A percentile compares a stretch with the other conserved stretches of the same genome.
Conservation (phyloP, 768 basidiomycete species). For the Filobasidium floriforme region DNA sequence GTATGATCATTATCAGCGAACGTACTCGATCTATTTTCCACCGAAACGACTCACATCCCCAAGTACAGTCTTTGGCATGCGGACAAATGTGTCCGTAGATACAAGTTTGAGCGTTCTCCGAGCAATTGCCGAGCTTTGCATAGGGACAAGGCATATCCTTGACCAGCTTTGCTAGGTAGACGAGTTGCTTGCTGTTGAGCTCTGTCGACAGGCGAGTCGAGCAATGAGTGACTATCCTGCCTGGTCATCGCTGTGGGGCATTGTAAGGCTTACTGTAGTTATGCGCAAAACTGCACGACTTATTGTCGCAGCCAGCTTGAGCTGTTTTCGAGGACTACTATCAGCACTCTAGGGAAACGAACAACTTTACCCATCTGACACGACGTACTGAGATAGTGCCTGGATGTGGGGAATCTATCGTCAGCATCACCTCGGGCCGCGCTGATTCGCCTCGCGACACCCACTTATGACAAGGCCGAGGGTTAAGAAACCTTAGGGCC, state of each 20-base stretch:
- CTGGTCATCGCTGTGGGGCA: no score
- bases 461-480: slow-evolving; percentile 42
- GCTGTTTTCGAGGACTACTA: slow-evolving; percentile 14
- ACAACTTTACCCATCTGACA: background rate
- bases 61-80: slow-evolving; percentile 28
- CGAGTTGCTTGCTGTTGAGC: slow-evolving; percentile 24
- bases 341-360: no score
- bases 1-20: background rate
- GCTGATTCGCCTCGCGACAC: slow-evolving; percentile 8
- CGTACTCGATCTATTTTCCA: background rate
- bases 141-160: slow-evolving; percentile 38
- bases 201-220: no score
- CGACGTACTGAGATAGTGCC: slow-evolving; percentile 27
- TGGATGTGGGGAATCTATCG: slow-evolving; percentile 1
- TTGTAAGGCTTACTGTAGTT: slow-evolving; percentile 30
- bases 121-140: slow-evolving; percentile 29
- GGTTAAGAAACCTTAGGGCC: slow-evolving; percentile 29
- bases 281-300: slow-evolving; percentile 33
- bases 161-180: slow-evolving; percentile 30
- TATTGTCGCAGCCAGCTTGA: slow-evolving; percentile 32
- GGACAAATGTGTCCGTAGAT: slow-evolving; percentile 39
- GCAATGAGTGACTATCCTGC: no score
- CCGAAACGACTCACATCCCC: slow-evolving; percentile 23
- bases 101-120: slow-evolving; percentile 32
- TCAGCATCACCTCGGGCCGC: background rate